Evolutionary conservation across 1,284 basidiomycete genomes (phyloP).

Genomic region (Microbotryomycetes sp.): DNA sequence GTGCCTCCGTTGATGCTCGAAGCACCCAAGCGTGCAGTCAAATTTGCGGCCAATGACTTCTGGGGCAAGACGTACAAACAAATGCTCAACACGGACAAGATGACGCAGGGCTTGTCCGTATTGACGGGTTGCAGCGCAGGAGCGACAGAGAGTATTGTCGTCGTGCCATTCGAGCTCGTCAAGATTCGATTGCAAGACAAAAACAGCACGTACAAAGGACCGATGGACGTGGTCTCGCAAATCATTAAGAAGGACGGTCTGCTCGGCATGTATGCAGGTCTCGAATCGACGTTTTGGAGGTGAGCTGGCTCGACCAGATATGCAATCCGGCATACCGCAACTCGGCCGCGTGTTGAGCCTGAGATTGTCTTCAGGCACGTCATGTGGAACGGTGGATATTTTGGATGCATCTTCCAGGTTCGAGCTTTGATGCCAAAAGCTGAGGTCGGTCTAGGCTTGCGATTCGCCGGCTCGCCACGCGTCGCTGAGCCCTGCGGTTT

Average conservation of each 20-base stretch:
- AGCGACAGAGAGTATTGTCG: slow-evolving; percentile 72
- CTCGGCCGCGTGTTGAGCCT: neutral
- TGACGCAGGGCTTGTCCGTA: slow-evolving; percentile 79
- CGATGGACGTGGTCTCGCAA: slow-evolving; percentile 79
- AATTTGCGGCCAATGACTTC: slow-evolving; percentile 55
- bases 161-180: slow-evolving; percentile 91
- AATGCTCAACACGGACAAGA: slow-evolving; percentile 65
- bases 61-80: slow-evolving; percentile 76
- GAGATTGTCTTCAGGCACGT: slow-evolving; percentile 44
- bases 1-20: slow-evolving; percentile 90
- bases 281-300: slow-evolving; percentile 96
- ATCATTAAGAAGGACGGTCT: slow-evolving; percentile 69
- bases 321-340: slow-evolving; percentile 1
- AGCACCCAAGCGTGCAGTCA: slow-evolving; percentile 95
- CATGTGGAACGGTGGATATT: slow-evolving; percentile 84
- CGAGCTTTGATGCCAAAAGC: slow-evolving; percentile 73
- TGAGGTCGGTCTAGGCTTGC: slow-evolving; percentile 50
- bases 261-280: slow-evolving; percentile 80
- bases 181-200: slow-evolving; percentile 95
- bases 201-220: slow-evolving; percentile 76
- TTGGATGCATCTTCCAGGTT: slow-evolving; percentile 81
- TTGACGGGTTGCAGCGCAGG: slow-evolving; percentile 89
- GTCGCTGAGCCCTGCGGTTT: neutral
- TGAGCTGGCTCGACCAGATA: slow-evolving; percentile 43
- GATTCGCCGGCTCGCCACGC: slow-evolving; percentile 13